Conservation (phyloP, 2,329 filamentous ascomycete genomes). For the Leptosphaerulina australis region DNA sequence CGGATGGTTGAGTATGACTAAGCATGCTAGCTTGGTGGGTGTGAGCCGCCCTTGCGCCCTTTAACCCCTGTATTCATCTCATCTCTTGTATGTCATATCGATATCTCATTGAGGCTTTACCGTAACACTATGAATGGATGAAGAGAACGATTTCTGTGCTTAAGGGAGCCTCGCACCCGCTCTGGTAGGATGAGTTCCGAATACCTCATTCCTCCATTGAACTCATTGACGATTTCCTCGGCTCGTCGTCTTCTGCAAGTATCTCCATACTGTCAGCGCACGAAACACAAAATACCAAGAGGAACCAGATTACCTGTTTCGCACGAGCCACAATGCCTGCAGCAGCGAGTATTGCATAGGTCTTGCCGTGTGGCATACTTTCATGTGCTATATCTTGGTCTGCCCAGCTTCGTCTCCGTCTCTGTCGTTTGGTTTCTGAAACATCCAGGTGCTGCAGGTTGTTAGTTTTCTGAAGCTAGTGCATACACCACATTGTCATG, state of each 20-base stretch:
- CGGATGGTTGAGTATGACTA: constrained; percentile 12
- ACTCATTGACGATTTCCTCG: constrained; percentile 6
- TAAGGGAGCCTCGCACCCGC: not conserved
- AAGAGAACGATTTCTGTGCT: not conserved
- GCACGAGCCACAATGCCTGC: constrained; percentile 13
- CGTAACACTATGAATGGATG: not conserved
- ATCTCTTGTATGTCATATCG: not conserved
- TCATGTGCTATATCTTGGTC: constrained; percentile 13
- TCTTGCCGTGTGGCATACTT: constrained; percentile 14
- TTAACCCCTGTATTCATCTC: constrained; percentile 1
- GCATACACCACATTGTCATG: too few species aligned
- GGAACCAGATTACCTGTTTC: not conserved
- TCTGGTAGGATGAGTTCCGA: not conserved
- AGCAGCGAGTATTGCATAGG: constrained; percentile 12
- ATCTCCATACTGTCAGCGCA: not conserved
- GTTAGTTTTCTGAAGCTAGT: too few species aligned
- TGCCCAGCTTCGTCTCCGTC: constrained; percentile 12
- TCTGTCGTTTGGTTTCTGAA: constrained; percentile 2
- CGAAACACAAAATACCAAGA: accelerated
- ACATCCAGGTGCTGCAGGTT: constrained; percentile 5
- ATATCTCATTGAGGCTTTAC: not conserved
- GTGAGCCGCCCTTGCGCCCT: constrained; percentile 15
- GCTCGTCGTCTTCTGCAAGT: constrained; percentile 4
- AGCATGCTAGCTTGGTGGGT: constrained; percentile 9
- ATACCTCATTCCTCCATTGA: not conserved